Percentiles rank a stretch among this genome's conserved stretches.
Evolutionary conservation across 2,329 filamentous ascomycete species (phyloP).

Genomic region (Onygenales sp.): DNA sequence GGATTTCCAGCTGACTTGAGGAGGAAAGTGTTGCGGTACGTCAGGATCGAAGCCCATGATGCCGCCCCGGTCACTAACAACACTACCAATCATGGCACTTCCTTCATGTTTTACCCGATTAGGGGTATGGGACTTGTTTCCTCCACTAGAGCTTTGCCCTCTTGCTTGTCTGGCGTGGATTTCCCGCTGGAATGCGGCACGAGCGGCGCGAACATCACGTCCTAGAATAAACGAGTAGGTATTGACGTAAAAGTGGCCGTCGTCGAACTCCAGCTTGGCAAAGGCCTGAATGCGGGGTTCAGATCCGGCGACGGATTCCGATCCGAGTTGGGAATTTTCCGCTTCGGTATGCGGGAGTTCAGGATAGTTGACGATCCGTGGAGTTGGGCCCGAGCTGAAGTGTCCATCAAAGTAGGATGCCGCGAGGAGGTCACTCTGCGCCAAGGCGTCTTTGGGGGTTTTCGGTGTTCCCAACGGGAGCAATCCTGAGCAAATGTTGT

Average conservation of each 20-base stretch:
- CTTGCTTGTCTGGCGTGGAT: constrained; percentile 33
- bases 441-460: constrained; percentile 26
- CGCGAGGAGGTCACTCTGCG: constrained; percentile 31
- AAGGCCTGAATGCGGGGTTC: constrained; percentile 47
- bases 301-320: constrained; percentile 29
- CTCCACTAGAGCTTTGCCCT: constrained; percentile 39
- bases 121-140: constrained; percentile 34
- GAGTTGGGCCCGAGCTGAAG: constrained; percentile 8
- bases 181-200: constrained; percentile 37
- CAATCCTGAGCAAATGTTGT: constrained; percentile 16
- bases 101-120: constrained; percentile 36
- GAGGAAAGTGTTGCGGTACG: constrained; percentile 29
- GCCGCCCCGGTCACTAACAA: constrained; percentile 47
- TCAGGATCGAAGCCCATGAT: constrained; percentile 43
- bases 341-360: constrained; percentile 20
- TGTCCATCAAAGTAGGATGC: constrained; percentile 28
- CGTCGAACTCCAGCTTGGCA: constrained; percentile 55
- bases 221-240: constrained; percentile 55
- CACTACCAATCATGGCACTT: constrained; percentile 38
- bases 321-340: constrained; percentile 19
- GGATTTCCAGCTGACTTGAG: constrained; percentile 38
- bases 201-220: constrained; percentile 47
- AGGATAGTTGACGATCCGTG: constrained; percentile 13
- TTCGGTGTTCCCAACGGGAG: constrained; percentile 26
- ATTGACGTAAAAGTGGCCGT: constrained; percentile 57